These are phyloP conservation scores for Trichoderma arundinaceum DNA, from an alignment of 2,329 filamentous ascomycete species.

Conservation along the genomic window DNA sequence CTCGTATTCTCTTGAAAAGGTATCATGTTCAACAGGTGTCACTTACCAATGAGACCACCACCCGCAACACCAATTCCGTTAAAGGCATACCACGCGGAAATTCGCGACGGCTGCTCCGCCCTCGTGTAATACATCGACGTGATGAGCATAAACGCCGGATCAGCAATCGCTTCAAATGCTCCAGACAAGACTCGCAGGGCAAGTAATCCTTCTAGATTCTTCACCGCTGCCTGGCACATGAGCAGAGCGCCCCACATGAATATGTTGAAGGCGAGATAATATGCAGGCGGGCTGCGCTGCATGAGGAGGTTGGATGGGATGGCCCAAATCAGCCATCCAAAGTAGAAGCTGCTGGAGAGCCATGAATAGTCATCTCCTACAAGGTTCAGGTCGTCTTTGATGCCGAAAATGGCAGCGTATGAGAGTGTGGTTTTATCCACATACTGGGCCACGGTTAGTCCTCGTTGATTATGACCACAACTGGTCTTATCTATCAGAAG, in stretches of 20 bases:
- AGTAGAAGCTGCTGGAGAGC: constrained; percentile 47
- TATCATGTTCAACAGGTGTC: background rate
- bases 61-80: constrained; percentile 65
- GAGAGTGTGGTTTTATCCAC: constrained; percentile 60
- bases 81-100: constrained; percentile 64
- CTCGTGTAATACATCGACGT: constrained; percentile 70
- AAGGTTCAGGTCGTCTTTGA: constrained; percentile 62
- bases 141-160: constrained; percentile 63
- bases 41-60: constrained; percentile 52
- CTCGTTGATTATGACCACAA: background rate
- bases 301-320: constrained; percentile 43
- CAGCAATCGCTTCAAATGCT: constrained; percentile 63
- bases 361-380: constrained; percentile 62
- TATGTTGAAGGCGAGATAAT: constrained; percentile 53
- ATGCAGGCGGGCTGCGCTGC: constrained; percentile 45
- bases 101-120: constrained; percentile 64
- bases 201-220: constrained; percentile 62
- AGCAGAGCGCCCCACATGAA: constrained; percentile 60
- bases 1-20: background rate
- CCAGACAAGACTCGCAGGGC: constrained; percentile 65
- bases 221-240: constrained; percentile 58
- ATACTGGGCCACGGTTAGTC: constrained; percentile 34
- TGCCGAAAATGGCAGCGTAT: constrained; percentile 69
- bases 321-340: constrained; percentile 48
- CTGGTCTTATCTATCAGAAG: too few relatives aligned